Conservation (phyloP, 257 asterid genomes). For the Linderniella brevidens region DNA sequence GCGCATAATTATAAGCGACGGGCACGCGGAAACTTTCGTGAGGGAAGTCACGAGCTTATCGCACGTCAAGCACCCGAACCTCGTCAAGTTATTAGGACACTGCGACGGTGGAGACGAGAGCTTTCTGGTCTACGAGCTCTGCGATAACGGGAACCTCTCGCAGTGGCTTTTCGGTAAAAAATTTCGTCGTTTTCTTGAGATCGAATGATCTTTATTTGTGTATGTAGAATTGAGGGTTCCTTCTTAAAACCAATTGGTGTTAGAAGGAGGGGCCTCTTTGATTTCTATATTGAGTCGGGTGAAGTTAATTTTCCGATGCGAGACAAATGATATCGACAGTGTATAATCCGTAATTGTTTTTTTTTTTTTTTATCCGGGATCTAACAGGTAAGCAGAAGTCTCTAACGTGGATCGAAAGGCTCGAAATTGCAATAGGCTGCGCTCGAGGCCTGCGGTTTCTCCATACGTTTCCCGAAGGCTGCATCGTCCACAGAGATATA, state of each 20-base stretch:
- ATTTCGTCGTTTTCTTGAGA: no score
- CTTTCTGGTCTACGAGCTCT: constrained; percentile 65
- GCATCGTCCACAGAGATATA: constrained; percentile 71
- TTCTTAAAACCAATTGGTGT: no score
- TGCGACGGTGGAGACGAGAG: constrained; percentile 65
- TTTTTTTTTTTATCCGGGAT: no score
- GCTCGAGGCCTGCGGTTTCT: constrained; percentile 64
- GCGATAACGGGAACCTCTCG: constrained; percentile 68
- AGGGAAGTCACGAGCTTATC: constrained; percentile 72
- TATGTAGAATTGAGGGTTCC: no score
- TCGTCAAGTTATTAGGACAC: constrained; percentile 49
- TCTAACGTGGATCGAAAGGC: constrained; percentile 50
- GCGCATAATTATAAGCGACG: constrained; percentile 53
- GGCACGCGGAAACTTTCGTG: constrained; percentile 66
- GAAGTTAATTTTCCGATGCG: no score
- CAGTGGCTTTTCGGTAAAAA: constrained; percentile 60
- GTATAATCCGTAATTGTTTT: no score
- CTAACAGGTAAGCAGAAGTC: constrained; percentile 36
- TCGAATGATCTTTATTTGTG: no score
- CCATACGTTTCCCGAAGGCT: constrained; percentile 50
- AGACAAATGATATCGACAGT: no score
- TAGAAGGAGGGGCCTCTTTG: no score
- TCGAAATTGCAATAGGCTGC: constrained; percentile 50
- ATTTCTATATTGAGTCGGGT: no score
- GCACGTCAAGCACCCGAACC: constrained; percentile 64